phyloP scores from a whole-genome alignment of 2,329 filamentous ascomycete genomes.

The Pseudogymnoascus sp. region DNA sequence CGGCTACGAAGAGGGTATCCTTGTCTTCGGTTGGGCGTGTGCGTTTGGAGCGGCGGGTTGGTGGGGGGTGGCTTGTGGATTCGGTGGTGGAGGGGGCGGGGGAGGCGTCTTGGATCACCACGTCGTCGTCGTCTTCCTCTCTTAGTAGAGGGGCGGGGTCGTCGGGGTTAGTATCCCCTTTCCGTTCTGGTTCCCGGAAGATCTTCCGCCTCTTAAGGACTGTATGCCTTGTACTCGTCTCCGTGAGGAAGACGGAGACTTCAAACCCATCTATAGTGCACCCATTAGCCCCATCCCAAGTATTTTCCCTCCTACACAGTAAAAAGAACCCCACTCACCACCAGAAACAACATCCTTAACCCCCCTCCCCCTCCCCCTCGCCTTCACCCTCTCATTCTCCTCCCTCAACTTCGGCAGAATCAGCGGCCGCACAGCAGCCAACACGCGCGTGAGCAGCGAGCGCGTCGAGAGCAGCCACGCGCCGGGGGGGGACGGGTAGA shows the following conservation, averaged over 20 bases:
- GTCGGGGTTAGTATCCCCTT: constrained; percentile 31
- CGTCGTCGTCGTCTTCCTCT: constrained; percentile 21
- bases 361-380: constrained; percentile 51
- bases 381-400: constrained; percentile 59
- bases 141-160: constrained; percentile 16
- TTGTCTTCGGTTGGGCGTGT: constrained; percentile 21
- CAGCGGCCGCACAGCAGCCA: constrained; percentile 73
- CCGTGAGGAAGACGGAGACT: constrained; percentile 85
- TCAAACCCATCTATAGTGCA: constrained; percentile 73
- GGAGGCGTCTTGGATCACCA: constrained; percentile 21
- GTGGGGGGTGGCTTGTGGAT: constrained; percentile 10
- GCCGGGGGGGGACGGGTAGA: constrained; percentile 87
- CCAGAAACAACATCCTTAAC: constrained; percentile 81
- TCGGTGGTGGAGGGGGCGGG: constrained; percentile 18
- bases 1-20: constrained; percentile 11
- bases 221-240: constrained; percentile 75
- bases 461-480: constrained; percentile 75
- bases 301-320: constrained; percentile 12
- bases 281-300: not conserved
- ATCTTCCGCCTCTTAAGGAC: constrained; percentile 78
- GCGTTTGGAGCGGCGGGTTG: constrained; percentile 24
- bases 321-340: constrained; percentile 44
- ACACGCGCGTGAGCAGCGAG: constrained; percentile 70
- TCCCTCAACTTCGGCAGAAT: constrained; percentile 88
- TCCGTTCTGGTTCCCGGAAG: constrained; percentile 51